Evolutionary conservation across 352 stramenopile genomes (phyloP).

Genomic region (Phytopythium delawarense): DNA sequence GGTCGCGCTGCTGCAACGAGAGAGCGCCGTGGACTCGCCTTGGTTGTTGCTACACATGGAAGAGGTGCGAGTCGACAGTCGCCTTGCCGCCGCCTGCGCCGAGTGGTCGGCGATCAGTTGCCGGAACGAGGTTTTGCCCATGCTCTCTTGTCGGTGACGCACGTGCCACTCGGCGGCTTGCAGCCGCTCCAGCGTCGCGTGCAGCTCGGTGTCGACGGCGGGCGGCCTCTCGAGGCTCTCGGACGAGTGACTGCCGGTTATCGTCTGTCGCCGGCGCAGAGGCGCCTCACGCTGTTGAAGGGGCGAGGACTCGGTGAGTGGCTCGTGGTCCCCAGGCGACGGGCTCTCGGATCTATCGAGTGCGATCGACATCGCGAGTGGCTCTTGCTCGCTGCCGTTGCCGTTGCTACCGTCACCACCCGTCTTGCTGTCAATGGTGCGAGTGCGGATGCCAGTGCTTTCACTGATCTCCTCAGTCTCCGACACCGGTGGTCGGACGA

Average conservation of each 20-base stretch:
- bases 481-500: not conserved
- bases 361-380: not conserved
- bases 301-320: not conserved
- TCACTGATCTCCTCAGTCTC: not conserved
- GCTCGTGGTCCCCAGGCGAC: not conserved
- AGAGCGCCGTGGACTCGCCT: not conserved
- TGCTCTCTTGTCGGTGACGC: conserved; percentile 27
- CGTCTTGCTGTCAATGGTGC: not conserved
- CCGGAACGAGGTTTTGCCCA: conserved; percentile 16
- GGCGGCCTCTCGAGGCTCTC: not conserved
- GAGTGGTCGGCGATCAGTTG: conserved; percentile 1
- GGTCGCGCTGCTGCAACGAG: not conserved
- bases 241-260: not conserved
- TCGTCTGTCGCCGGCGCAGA: not conserved
- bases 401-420: not conserved
- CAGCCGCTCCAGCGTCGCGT: conserved; percentile 29
- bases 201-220: conserved; percentile 14
- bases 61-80: not conserved
- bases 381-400: not conserved
- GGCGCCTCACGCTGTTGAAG: not conserved
- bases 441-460: too few relatives aligned
- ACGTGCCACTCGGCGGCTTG: conserved; percentile 49
- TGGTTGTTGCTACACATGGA: not conserved
- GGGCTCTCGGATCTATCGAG: not conserved
- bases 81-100: not conserved